Evolutionary conservation across 2,329 filamentous ascomycete species (phyloP), one percentile per base, ranked within the genome.

Genomic region (Gnomoniopsis sp.): DNA sequence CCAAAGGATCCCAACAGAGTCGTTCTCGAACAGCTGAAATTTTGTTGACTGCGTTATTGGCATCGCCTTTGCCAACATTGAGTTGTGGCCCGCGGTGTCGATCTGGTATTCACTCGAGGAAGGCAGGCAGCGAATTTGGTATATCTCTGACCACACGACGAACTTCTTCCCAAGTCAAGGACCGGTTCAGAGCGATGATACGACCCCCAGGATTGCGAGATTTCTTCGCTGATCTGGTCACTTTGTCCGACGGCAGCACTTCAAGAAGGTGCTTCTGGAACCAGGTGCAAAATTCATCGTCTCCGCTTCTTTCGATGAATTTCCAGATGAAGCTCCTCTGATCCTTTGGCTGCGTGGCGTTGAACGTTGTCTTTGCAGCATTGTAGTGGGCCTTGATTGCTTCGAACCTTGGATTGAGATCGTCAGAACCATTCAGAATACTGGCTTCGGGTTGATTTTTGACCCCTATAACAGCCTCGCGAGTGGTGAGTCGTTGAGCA

Each of bases 251-350:
- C 1, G 65, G 63, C 4, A 67, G 52, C 3, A 52, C 19, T 2
- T 36, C 15, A 2, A 55, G 58, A n/a, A 69, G 56, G 10, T 60
- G 60, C 34, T 63, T 51, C 46, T 69, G 68, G 6, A 68, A 47
- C 51, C 65, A 63, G 7, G 34, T 56, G 6, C 62, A 62, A 23
- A 64, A 48, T 19, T 55, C 60, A 1, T 49, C 44, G 44, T 64
- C 55, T 17, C 62, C 44, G n/a, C 68, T 65, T 30, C 62, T 57
- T 22, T 59, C 54, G 33, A 69, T 58, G 51, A 69, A 69, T 8
- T 55, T 48, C 63, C 65, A 65, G 55, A 69, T 65, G 30, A 66
- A 67, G 2, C 22, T 10, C 2, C 59, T 34, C 17, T 59, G 34
- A n/a, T 60, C 33, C 3, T 7, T 57, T 3, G 51, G 49, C 21